Evolutionary conservation across 495 filamentous ascomycete genomes (phyloP).

Genomic region (Neurospora sp.): DNA sequence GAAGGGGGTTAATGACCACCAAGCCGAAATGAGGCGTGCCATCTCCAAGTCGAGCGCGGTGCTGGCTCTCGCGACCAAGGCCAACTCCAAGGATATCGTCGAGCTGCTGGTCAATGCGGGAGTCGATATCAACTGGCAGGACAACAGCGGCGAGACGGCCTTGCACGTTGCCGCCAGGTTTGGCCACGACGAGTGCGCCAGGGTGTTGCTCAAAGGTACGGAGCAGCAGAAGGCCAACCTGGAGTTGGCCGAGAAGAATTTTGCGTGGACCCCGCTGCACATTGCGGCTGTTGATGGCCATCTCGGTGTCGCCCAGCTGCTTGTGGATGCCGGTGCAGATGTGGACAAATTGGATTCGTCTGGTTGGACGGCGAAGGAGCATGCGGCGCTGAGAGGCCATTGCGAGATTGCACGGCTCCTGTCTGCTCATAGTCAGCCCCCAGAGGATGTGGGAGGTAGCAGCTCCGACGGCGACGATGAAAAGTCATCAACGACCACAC

Average conservation of each 20-base stretch:
- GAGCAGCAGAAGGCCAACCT: constrained; percentile 59
- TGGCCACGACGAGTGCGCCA: constrained; percentile 71
- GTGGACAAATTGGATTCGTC: constrained; percentile 66
- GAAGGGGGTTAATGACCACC: constrained; percentile 47
- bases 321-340: constrained; percentile 68
- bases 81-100: constrained; percentile 74
- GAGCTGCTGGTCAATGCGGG: constrained; percentile 80
- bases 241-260: constrained; percentile 72
- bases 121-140: constrained; percentile 89
- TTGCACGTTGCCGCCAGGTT: constrained; percentile 87
- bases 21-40: constrained; percentile 51
- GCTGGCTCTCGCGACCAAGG: constrained; percentile 74
- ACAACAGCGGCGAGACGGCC: constrained; percentile 86
- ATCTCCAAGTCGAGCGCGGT: constrained; percentile 83
- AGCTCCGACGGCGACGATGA: constrained; percentile 26
- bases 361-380: constrained; percentile 91
- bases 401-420: constrained; percentile 64
- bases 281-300: constrained; percentile 84
- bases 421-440: constrained; percentile 25
- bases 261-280: constrained; percentile 89
- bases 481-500: constrained; percentile 25
- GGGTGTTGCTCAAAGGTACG: constrained; percentile 60
- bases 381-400: constrained; percentile 82
- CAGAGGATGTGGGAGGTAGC: constrained; percentile 12
- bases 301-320: constrained; percentile 52